phyloP scores from a whole-genome alignment of 805 yeast species.

The Novakomyces olei region DNA sequence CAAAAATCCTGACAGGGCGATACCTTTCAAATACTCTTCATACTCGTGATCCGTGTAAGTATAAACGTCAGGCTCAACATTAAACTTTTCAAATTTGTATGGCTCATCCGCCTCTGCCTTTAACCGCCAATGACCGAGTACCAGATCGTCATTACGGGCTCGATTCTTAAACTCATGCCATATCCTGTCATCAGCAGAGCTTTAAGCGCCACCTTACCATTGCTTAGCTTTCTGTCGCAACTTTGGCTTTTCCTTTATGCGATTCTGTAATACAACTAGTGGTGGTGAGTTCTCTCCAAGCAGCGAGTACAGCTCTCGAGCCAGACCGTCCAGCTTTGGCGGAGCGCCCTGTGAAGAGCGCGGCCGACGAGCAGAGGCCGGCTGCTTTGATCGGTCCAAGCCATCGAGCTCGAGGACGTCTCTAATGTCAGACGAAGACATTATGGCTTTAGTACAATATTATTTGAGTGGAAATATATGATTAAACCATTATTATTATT shows the following conservation, averaged over 20 bases:
- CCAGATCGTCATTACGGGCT: constrained; percentile 28
- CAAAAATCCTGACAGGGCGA: neutral
- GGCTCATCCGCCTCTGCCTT: constrained; percentile 29
- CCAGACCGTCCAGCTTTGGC: constrained; percentile 38
- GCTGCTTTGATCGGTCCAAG: constrained; percentile 7
- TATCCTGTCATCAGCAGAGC: constrained; percentile 13
- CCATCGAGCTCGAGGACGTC: constrained; percentile 15
- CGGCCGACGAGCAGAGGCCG: constrained; percentile 4
- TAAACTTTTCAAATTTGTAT: constrained; percentile 54
- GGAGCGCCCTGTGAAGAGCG: neutral
- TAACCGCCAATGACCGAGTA: constrained; percentile 67
- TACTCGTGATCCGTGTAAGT: constrained; percentile 41
- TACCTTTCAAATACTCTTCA: constrained; percentile 14
- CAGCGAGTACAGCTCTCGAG: constrained; percentile 68
- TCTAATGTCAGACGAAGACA: constrained; percentile 15
- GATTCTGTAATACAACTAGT: constrained; percentile 28
- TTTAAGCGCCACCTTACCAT: constrained; percentile 28
- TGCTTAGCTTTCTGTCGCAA: constrained; percentile 47
- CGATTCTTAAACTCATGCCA: constrained; percentile 36
- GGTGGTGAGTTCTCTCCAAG: constrained; percentile 89
- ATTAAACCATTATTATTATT: neutral
- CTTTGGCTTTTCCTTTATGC: constrained; percentile 43
- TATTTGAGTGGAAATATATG: neutral
- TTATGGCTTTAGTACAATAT: constrained; percentile 3
- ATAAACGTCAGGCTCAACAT: constrained; percentile 49